These are phyloP conservation scores for Corylus heterophylla DNA, from an alignment of 306 rosid genomes.

Conservation along the genomic window DNA sequence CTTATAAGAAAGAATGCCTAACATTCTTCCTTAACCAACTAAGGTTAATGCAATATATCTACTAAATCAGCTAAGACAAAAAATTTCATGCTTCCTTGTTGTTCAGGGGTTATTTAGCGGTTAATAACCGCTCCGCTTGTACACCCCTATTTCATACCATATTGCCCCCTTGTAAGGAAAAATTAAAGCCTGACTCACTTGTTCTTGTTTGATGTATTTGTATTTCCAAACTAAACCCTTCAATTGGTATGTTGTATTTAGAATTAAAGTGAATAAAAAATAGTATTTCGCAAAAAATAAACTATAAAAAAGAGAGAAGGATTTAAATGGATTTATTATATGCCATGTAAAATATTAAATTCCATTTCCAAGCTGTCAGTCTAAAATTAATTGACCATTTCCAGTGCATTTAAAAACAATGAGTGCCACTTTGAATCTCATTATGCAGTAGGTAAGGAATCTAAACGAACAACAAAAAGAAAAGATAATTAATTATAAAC, in stretches of 20 bases:
- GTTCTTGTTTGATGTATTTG: no score
- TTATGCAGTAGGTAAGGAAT: not conserved
- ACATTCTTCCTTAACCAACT: no score
- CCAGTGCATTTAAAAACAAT: not conserved
- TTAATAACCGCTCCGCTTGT: no score
- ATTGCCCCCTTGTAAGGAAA: no score
- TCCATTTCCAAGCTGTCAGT: not conserved
- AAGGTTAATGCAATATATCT: not conserved
- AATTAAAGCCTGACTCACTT: no score
- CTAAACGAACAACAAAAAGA: not conserved
- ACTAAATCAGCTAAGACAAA: not conserved
- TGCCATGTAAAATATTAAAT: not conserved
- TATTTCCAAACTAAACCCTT: no score
- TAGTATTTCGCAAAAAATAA: no score
- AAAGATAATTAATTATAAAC: not conserved
- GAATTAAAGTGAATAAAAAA: no score
- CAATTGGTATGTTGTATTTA: no score
- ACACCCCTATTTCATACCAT: no score
- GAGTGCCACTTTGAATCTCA: not conserved
- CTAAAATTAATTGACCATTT: not conserved
- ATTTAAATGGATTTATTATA: not conserved
- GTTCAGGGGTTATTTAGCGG: not conserved
- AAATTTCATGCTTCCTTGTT: not conserved
- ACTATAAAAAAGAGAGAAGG: no score
- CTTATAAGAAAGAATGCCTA: no score